Percentiles rank a stretch among this genome's conserved stretches.
phyloP scores from a whole-genome alignment of 441 rosid genomes.

The Metrosideros polymorpha region DNA sequence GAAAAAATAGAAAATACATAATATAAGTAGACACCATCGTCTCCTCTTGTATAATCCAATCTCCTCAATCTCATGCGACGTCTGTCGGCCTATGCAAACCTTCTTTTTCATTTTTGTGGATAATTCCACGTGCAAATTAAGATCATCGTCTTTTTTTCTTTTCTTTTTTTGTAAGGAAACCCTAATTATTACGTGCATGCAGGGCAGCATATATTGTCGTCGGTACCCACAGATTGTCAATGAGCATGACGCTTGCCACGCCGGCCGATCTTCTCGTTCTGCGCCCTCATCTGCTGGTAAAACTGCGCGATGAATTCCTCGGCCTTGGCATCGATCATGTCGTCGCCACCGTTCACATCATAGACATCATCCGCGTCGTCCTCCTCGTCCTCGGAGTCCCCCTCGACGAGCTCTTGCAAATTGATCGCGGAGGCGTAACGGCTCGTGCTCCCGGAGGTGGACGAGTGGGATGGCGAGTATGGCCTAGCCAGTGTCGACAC shows the following conservation, averaged over 20 bases:
- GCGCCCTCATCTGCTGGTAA: slow-evolving; percentile 39
- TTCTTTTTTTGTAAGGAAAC: not conserved
- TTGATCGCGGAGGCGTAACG: slow-evolving; percentile 33
- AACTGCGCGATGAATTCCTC: slow-evolving; percentile 45
- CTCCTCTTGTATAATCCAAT: not conserved
- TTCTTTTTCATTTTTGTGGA: not conserved
- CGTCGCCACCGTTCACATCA: slow-evolving; percentile 24
- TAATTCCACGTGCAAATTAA: not conserved
- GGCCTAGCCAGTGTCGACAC: slow-evolving; percentile 11
- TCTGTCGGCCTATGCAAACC: not conserved
- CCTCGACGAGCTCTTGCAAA: slow-evolving; percentile 23
- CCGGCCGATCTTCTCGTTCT: slow-evolving; percentile 5
- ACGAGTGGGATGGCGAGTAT: not conserved
- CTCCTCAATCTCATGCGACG: not conserved
- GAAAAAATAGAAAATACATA: not conserved
- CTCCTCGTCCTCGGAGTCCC: not conserved
- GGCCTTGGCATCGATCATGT: slow-evolving; percentile 52
- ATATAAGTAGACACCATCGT: not conserved
- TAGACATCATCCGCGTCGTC: not conserved
- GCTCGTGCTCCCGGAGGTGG: slow-evolving; percentile 20
- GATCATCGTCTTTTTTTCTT: not conserved
- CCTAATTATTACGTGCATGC: not conserved
- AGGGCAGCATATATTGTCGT: not conserved
- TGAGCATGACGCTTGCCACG: not conserved
- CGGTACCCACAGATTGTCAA: not conserved